Evolutionary conservation across 345 rosid species (phyloP).

Genomic region (Eutrema japonicum): DNA sequence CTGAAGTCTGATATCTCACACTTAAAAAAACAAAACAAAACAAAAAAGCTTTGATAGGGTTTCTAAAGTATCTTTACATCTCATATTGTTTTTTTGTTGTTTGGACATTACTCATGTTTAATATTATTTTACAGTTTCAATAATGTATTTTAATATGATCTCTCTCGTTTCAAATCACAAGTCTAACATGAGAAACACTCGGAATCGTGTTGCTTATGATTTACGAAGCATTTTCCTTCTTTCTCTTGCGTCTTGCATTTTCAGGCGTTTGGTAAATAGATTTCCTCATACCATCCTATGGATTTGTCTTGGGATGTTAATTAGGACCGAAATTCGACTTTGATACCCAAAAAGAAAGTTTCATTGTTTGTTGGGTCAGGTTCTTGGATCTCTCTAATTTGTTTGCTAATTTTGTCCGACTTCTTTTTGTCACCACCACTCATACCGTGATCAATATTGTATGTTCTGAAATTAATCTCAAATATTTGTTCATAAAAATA

Average conservation of each 20-base stretch:
- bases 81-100: not conserved
- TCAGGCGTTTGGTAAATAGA: not conserved
- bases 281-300: not conserved
- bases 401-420: not conserved
- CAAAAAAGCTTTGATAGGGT: constrained; percentile 15
- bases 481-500: not conserved
- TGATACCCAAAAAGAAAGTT: not conserved
- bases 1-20: too few relatives aligned
- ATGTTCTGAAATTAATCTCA: constrained; percentile 12
- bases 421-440: not conserved
- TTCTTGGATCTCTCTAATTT: not conserved
- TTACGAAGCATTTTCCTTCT: not conserved
- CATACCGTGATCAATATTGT: constrained; percentile 9
- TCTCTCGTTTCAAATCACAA: constrained; percentile 6
- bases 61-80: not conserved
- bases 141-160: constrained; percentile 16
- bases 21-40: not conserved
- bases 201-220: constrained; percentile 5
- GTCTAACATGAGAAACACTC: not conserved
- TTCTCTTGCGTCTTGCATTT: not conserved
- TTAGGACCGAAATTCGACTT: not conserved
- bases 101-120: not conserved
- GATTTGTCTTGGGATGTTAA: not conserved
- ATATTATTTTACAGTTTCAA: constrained; percentile 11
- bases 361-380: not conserved